phyloP scores from a whole-genome alignment of 2,329 filamentous ascomycete genomes.

The Pseudogymnoascus sp. region DNA sequence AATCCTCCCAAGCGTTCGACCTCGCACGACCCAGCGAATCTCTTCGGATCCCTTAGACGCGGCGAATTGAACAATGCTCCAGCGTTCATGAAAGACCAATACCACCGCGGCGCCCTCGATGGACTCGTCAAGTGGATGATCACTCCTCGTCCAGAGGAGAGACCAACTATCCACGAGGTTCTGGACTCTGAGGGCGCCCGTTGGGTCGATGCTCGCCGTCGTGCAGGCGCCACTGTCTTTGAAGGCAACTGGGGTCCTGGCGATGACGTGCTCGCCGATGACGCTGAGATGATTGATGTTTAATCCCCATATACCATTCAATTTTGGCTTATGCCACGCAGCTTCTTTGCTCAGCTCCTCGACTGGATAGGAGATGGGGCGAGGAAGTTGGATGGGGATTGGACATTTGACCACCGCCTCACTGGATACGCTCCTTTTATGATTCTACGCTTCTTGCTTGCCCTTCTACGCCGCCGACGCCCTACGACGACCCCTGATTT shows the following conservation, averaged over 20 bases:
- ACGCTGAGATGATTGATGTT: constrained; percentile 31
- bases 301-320: constrained; percentile 14
- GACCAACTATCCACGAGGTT: constrained; percentile 68
- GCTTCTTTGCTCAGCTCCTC: background rate
- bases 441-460: background rate
- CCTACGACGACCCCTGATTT: constrained; percentile 3
- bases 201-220: constrained; percentile 71
- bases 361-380: constrained; percentile 7
- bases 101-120: constrained; percentile 68
- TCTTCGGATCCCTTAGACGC: constrained; percentile 32
- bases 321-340: constrained; percentile 1
- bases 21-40: constrained; percentile 27
- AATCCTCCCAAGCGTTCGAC: constrained; percentile 23
- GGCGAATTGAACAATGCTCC: constrained; percentile 63
- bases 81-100: constrained; percentile 75
- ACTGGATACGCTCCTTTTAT: background rate
- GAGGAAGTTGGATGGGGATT: constrained; percentile 4
- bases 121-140: constrained; percentile 85
- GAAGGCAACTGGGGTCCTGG: constrained; percentile 92
- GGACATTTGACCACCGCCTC: constrained; percentile 2
- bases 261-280: constrained; percentile 34
- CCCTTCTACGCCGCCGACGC: constrained; percentile 5
- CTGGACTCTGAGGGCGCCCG: constrained; percentile 63
- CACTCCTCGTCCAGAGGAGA: constrained; percentile 58
- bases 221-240: constrained; percentile 86